phyloP scores from a whole-genome alignment of 345 rosid genomes.

The Hibiscus syriacus region DNA sequence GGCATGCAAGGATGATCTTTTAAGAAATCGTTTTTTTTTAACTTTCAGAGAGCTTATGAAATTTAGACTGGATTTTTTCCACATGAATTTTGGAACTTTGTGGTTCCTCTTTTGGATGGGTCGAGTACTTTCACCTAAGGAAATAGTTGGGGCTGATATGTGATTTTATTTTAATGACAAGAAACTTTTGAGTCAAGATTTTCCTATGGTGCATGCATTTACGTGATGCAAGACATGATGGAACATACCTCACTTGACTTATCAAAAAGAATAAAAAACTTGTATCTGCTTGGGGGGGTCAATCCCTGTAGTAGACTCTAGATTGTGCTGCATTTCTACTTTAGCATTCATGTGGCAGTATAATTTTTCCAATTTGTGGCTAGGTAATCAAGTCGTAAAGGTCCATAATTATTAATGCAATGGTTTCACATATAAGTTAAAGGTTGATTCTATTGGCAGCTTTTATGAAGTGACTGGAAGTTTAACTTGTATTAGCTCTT shows the following conservation, averaged over 20 bases:
- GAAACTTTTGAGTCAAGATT: neutral
- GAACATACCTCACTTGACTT: conserved; percentile 7
- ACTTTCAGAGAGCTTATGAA: neutral
- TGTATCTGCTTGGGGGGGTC: neutral
- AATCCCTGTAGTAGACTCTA: neutral
- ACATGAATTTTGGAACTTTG: neutral
- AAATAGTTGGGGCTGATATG: conserved; percentile 9
- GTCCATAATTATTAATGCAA: neutral
- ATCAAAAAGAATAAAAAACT: conserved; percentile 3
- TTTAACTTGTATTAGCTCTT: too few species aligned
- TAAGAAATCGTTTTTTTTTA: neutral
- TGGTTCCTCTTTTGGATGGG: conserved; percentile 2
- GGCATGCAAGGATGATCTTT: neutral
- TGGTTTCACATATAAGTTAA: neutral
- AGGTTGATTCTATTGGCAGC: neutral
- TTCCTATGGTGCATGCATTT: neutral
- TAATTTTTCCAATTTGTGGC: neutral
- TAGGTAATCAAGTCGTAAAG: neutral
- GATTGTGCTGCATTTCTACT: neutral
- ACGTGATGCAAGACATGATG: conserved; percentile 1
- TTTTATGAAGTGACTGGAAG: neutral
- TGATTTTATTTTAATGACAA: neutral
- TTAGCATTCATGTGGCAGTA: conserved; percentile 6
- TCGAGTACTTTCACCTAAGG: conserved; percentile 1
- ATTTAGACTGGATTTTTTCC: neutral